Base-by-base conservation (phyloP, 2,329 filamentous ascomycete genomes). In the Metarhizium robertsii region DNA sequence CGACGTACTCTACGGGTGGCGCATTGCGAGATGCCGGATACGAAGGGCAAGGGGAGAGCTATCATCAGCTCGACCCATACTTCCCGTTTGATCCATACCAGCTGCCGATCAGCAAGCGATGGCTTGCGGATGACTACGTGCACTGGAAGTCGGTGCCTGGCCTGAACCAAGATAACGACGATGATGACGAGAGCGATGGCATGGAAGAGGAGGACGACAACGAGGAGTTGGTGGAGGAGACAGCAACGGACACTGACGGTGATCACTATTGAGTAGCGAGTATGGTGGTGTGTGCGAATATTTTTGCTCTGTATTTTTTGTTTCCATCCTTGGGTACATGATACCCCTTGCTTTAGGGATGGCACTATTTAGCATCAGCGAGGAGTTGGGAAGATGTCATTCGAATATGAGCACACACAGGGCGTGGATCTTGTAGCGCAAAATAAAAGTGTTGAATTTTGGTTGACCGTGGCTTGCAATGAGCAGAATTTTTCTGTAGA, bases 1-100 rank as follows among this genome's bases (percentile, higher is more conserved):
- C 78, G 8, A 79, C 77, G 40, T 81, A 81, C 60, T 76, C 79
- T 18, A 79, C 75, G 11, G 79, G 80, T 54, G 77, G 78, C 11
- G 77, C 75, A 1, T 73, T 81, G 38, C 78, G 78, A 58, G 82
- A 83, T 61, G 67, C 71, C 11, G 71, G 71, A 2, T 68, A 68
- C 53, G 71, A 73, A 43, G 68, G 72, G 14, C 80, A 85, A 54
- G 87, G 88, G 57, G 90, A 96, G 61, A 84, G 86, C 59, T 87
- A 84, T 65, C 86, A 92, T 65, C 87, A 96, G 69, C 79, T 99
- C 2, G 92, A 97, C 62, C 88, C 91, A 0, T 96, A 95, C 69
- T 99, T 97, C 66, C 94, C 94, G 0, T 99, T 99, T 65, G 94
- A 99, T 67, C 95, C 95, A 2, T 99, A 97, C 69, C 87, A 92